Base-by-base conservation (phyloP, 1,139 yeast species). In the Saccharomycopsis crataegensis region DNA sequence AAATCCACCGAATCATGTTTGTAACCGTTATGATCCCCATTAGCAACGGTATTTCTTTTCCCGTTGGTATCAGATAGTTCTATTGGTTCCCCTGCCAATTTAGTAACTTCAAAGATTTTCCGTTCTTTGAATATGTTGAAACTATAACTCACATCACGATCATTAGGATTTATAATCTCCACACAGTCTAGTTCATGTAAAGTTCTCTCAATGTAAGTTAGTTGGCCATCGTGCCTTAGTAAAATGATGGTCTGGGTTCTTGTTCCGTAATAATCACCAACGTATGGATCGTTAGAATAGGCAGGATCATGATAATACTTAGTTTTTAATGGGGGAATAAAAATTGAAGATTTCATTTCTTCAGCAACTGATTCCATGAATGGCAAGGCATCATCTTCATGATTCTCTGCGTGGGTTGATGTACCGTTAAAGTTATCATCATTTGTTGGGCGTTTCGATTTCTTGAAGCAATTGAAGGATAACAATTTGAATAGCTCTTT, bases 191-290 rank as follows among this genome's bases (percentile, higher is more conserved):
- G 59, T 7, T 71, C 62, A 53, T 70, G 73, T 45, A 71, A 52
- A 44, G 64, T 66, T 48, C 62, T 62, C 54, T 72, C 76, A 1
- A 68, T 51, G 57, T 71, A 72, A 8, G 64, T 63, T 14, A 70
- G 52, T n/a, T 61, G 58, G 5, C 62, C 60, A 6, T 66, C 55
- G 42, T 72, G 74, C 60, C 77, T 78, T 9, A 88, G 74, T 22
- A 89, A 64, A 6, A 91, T 74, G 1, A 90, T 78, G 0, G 96
- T 89, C 64, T 90, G 96, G 0, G 97, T 88, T 53, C 98, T 71
- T 0, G 99, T 93, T 0, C 97, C 98, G 62, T 91, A 93, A 62
- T 74, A 80, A 33, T 70, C 67, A 0, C 87, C 86, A 14, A 67
- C 66, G 1, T 68, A 61, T 12, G 59, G 51, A 8, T 70, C 64